Base-by-base conservation (phyloP, 192 early-diverging fungal genomes). In the Piromyces finnis region DNA sequence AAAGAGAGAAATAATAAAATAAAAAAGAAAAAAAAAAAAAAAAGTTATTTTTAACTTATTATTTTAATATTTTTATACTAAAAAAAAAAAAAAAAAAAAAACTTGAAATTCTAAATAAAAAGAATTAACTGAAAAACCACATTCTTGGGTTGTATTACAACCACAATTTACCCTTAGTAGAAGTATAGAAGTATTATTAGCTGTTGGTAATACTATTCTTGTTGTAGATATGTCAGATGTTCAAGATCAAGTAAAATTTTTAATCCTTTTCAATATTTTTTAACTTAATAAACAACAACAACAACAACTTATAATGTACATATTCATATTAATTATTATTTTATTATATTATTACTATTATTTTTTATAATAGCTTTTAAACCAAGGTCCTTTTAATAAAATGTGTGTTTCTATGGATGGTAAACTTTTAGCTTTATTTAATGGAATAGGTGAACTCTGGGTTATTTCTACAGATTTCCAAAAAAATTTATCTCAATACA, bases 391-490 rank as follows among this genome's bases (percentile, higher is more conserved):
- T 2, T 97, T 96, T 80, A 88, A 86, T 15, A 88, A 89, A 80
- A 97, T 98, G 85, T 88, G 93, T 0, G 90, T 98, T 6, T 98
- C 98, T 18, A 95, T 97, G 11, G 96, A 98, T 84, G 97, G 96
- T 29, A 97, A 96, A 28, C 94, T 94, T 37, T 85, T 97, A 32
- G 96, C 96, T 0, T 85, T 98, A 77, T 96, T 94, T 83, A 93
- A 95, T 0, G 81, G 83, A 14, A 87, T 88, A 68, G 94, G 94
- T 41, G 89, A 92, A 41, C 83, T 99, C 13, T 95, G 92, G 91
- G 95, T 99, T 0, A 93, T 98, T 1, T 98, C 98, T 3, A 91
- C 93, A 14, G 96, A 99, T 83, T 99, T 99, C 83, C 92, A 95
- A 85, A 93, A 94, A 77, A 96, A 93, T 77, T 85, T 97, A 30